Percentiles rank a stretch among this genome's conserved stretches.
phyloP scores from a whole-genome alignment of 2,329 filamentous ascomycete species.

The Hymenoscyphus albidus region DNA sequence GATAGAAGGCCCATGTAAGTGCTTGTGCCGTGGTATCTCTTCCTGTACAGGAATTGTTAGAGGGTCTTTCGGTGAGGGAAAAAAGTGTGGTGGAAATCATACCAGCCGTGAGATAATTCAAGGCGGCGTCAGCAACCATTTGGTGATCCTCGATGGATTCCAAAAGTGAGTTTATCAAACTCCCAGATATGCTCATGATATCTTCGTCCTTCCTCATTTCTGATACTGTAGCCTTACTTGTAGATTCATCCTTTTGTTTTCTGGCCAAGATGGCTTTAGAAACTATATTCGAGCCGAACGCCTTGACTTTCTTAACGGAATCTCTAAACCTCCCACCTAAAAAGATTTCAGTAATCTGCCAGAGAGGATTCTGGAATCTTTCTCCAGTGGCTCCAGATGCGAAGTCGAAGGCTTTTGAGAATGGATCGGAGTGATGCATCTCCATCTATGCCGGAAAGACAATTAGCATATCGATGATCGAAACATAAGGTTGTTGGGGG shows the following conservation, averaged over 20 bases:
- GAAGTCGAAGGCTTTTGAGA: constrained; percentile 58
- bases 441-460: constrained; percentile 48
- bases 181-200: constrained; percentile 45
- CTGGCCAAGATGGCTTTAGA: constrained; percentile 47
- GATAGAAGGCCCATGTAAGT: constrained; percentile 61
- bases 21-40: constrained; percentile 63
- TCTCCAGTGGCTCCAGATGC: constrained; percentile 57
- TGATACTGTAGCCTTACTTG: no score
- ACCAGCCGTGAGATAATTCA: constrained; percentile 63
- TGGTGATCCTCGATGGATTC: constrained; percentile 51
- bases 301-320: constrained; percentile 48
- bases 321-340: constrained; percentile 45
- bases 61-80: background rate
- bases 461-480: background rate
- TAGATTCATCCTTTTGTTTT: constrained; percentile 23
- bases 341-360: constrained; percentile 55
- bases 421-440: constrained; percentile 58
- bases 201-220: constrained; percentile 9
- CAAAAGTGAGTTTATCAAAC: constrained; percentile 57
- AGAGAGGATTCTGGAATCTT: constrained; percentile 63
- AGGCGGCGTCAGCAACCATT: constrained; percentile 59
- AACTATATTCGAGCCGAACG: constrained; percentile 56
- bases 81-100: background rate
- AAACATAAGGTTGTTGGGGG: background rate
- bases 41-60: constrained; percentile 34